These are phyloP conservation scores for Malassezia vespertilionis DNA, from an alignment of 1,284 basidiomycete species.

Conservation along the genomic window DNA sequence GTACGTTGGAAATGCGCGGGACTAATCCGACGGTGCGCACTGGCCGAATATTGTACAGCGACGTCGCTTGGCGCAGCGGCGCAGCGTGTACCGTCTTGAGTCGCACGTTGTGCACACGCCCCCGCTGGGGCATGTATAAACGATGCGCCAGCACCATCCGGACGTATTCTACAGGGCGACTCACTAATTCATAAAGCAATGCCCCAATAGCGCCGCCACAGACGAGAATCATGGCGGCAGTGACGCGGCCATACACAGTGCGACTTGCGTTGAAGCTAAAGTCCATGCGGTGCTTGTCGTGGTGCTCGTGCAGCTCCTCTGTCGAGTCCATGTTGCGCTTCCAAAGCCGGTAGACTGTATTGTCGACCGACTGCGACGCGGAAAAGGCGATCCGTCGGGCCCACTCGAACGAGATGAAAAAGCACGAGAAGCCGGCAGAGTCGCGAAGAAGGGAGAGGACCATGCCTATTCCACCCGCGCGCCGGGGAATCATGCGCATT, in stretches of 20 bases:
- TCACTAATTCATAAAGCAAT: slow-evolving; percentile 37
- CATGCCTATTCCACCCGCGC: slow-evolving; percentile 42
- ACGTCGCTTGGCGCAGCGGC: background rate
- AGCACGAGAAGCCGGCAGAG: slow-evolving; percentile 43
- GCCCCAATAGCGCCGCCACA: slow-evolving; percentile 42
- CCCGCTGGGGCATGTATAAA: slow-evolving; percentile 3
- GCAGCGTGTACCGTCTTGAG: background rate
- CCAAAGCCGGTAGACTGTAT: background rate
- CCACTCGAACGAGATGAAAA: slow-evolving; percentile 49
- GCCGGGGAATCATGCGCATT: slow-evolving; percentile 18
- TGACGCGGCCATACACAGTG: slow-evolving; percentile 31
- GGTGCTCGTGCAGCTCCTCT: background rate
- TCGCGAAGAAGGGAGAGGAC: slow-evolving; percentile 46
- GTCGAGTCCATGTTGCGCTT: background rate
- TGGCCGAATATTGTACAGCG: slow-evolving; percentile 1
- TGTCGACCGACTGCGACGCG: slow-evolving; percentile 24
- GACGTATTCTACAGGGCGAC: slow-evolving; percentile 47
- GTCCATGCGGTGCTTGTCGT: slow-evolving; percentile 19
- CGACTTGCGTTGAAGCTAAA: slow-evolving; percentile 34
- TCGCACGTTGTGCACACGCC: background rate
- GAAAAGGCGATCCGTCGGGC: slow-evolving; percentile 40
- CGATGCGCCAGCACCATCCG: slow-evolving; percentile 45
- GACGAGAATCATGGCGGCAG: slow-evolving; percentile 33
- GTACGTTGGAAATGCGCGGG: slow-evolving; percentile 6
- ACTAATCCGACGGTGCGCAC: slow-evolving; percentile 1